phyloP scores from a whole-genome alignment of 2,329 filamentous ascomycete genomes.

The Fusarium nelsonii region DNA sequence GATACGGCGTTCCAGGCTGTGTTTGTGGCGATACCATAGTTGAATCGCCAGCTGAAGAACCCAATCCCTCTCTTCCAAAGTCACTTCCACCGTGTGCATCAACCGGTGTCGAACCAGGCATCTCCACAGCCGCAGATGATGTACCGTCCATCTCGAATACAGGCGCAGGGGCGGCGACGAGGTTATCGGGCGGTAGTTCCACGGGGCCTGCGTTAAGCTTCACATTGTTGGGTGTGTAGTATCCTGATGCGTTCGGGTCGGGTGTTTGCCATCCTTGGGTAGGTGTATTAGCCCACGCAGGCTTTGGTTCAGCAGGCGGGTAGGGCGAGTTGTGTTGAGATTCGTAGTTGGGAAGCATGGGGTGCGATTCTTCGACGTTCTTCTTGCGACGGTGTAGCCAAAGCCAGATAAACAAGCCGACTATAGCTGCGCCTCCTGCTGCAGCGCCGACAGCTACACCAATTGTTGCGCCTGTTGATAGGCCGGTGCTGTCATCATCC shows the following conservation, averaged over 20 bases:
- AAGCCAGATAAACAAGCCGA: slow-evolving; percentile 45
- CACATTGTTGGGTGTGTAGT: slow-evolving; percentile 12
- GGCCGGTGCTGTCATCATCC: slow-evolving; percentile 25
- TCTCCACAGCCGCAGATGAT: slow-evolving; percentile 25
- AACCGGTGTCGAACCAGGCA: slow-evolving; percentile 25
- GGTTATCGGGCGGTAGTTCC: slow-evolving; percentile 31
- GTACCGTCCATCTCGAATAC: slow-evolving; percentile 47
- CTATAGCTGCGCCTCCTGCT: slow-evolving; percentile 46
- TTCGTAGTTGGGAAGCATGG: slow-evolving; percentile 49
- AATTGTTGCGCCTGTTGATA: slow-evolving; percentile 55
- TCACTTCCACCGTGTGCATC: not conserved
- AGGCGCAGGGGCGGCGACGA: slow-evolving; percentile 1
- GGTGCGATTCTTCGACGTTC: slow-evolving; percentile 47
- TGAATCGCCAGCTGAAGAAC: not conserved
- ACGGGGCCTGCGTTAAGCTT: slow-evolving; percentile 6
- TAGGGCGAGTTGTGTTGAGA: slow-evolving; percentile 31
- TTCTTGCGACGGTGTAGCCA: slow-evolving; percentile 49
- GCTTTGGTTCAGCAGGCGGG: slow-evolving; percentile 42
- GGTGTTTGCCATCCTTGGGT: slow-evolving; percentile 19
- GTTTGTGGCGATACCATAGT: slow-evolving; percentile 18
- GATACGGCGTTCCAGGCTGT: slow-evolving; percentile 14
- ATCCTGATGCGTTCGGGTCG: slow-evolving; percentile 6
- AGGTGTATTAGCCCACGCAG: slow-evolving; percentile 25
- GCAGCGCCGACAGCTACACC: slow-evolving; percentile 57
- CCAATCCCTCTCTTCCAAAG: not conserved